phyloP scores from a whole-genome alignment of 805 yeast genomes.

The Yarrowia sp. region DNA sequence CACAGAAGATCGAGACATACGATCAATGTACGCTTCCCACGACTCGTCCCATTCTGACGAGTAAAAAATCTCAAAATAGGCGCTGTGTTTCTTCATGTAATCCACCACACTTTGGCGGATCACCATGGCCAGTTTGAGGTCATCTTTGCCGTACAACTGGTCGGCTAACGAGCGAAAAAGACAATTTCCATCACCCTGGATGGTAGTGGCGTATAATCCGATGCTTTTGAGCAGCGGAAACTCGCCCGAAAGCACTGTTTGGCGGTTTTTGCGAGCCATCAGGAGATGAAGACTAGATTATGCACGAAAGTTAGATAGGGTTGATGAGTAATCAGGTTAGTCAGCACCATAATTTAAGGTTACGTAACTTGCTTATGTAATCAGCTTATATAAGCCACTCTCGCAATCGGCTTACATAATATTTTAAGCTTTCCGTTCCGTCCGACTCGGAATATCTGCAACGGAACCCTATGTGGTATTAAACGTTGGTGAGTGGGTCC shows the following conservation, averaged over 20 bases:
- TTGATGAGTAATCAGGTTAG: no score
- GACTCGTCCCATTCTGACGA: slow-evolving; percentile 48
- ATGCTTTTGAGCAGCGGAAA: slow-evolving; percentile 50
- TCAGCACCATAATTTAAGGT: no score
- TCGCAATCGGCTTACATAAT: no score
- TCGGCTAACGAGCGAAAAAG: slow-evolving; percentile 54
- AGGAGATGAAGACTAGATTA: neutral
- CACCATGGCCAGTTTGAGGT: slow-evolving; percentile 44
- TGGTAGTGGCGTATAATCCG: slow-evolving; percentile 51
- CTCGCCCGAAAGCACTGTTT: slow-evolving; percentile 44
- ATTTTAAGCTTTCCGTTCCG: no score
- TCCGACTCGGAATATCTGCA: no score
- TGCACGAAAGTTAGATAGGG: neutral
- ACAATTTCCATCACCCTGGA: slow-evolving; percentile 55
- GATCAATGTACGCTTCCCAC: slow-evolving; percentile 49
- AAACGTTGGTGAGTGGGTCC: no score
- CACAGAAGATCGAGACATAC: slow-evolving; percentile 52
- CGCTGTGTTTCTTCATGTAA: slow-evolving; percentile 48
- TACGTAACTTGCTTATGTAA: no score
- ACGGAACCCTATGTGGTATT: no score
- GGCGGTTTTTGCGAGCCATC: slow-evolving; percentile 32
- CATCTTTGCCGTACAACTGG: slow-evolving; percentile 52
- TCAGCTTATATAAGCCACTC: no score
- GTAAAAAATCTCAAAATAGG: slow-evolving; percentile 49
- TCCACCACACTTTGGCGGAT: slow-evolving; percentile 49